phyloP scores from a whole-genome alignment of 129 eudicot genomes.

The Flaveria ramosissima region DNA sequence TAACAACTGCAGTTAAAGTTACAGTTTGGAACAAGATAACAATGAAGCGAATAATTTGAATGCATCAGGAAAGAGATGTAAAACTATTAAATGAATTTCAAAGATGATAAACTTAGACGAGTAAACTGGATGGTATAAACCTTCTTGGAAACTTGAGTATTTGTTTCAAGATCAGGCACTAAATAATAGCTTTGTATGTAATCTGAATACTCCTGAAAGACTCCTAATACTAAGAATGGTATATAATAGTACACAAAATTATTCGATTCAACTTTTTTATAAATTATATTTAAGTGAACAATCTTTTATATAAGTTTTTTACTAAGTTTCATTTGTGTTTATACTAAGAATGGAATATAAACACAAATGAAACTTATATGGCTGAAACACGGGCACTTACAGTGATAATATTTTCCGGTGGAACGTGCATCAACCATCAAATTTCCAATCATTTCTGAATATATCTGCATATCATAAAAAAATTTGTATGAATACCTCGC shows the following conservation, averaged over 20 bases:
- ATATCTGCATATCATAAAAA: slow-evolving; percentile 51
- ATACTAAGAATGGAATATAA: too few species aligned
- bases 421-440: slow-evolving; percentile 98
- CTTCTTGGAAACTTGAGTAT: background rate
- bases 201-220: slow-evolving; percentile 2
- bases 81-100: slow-evolving; percentile 3
- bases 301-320: too few species aligned
- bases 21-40: slow-evolving; percentile 13
- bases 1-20: slow-evolving; percentile 61
- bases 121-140: slow-evolving; percentile 5
- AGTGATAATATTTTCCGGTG: slow-evolving; percentile 96
- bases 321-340: too few species aligned
- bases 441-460: slow-evolving; percentile 96
- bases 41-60: background rate
- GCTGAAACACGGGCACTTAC: slow-evolving; percentile 46
- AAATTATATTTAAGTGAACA: background rate
- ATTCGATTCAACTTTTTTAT: background rate
- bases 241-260: background rate
- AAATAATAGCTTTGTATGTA: background rate
- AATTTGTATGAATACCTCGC: background rate
- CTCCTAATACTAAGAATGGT: slow-evolving; percentile 5
- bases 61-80: slow-evolving; percentile 4
- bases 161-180: background rate
- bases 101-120: slow-evolving; percentile 12
- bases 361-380: background rate